Percentiles rank a stretch among this genome's conserved stretches.
Evolutionary conservation across 345 rosid genomes (phyloP).

Genomic region (Eutrema heterophyllum): DNA sequence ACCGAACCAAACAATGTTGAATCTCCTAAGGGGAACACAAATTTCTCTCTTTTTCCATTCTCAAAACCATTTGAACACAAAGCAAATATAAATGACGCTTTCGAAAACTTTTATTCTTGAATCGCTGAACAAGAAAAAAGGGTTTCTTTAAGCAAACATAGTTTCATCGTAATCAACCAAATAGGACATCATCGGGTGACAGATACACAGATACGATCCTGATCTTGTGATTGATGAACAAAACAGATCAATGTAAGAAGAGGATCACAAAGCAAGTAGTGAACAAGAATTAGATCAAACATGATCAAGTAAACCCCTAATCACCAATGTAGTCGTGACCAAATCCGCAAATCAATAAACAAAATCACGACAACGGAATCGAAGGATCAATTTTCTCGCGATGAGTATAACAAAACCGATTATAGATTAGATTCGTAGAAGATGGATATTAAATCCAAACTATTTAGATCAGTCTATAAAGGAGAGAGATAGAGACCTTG

Average conservation of each 20-base stretch:
- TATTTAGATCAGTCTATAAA: not conserved
- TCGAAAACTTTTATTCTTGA: not conserved
- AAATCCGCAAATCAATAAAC: not conserved
- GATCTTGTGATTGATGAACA: not conserved
- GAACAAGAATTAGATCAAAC: not conserved
- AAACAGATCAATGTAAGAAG: not conserved
- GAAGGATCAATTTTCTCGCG: not conserved
- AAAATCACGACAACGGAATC: not conserved
- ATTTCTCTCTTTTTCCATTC: not conserved
- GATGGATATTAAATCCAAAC: not conserved
- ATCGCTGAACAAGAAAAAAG: not conserved
- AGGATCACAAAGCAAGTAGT: not conserved
- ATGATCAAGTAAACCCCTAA: not conserved
- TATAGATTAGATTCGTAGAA: not conserved
- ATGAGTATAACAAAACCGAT: not conserved
- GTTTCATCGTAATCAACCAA: not conserved
- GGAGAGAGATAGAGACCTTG: slow-evolving; percentile 33
- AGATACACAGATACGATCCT: not conserved
- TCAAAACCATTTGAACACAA: not conserved
- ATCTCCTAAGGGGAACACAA: not conserved
- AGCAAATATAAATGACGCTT: not conserved
- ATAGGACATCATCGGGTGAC: not conserved
- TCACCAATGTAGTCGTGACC: not conserved
- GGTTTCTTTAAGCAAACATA: not conserved
- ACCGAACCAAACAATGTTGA: not conserved